Evolutionary conservation across 306 rosid genomes (phyloP), one percentile per base, ranked within the genome.

Genomic region (Malus sylvestris): DNA sequence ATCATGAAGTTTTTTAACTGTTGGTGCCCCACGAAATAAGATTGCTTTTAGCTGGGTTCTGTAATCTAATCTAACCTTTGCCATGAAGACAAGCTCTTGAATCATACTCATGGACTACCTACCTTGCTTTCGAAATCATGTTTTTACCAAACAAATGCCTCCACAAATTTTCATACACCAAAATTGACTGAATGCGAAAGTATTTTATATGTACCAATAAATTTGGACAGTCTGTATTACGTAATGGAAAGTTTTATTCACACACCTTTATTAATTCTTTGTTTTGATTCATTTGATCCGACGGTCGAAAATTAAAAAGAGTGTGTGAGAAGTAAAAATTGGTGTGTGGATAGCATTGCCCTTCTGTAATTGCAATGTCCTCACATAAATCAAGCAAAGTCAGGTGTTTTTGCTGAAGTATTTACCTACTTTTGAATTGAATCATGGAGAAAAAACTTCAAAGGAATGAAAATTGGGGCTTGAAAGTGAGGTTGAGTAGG

Each of bases 381-480:
- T 7, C 11, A 59, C 64, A 2, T 23, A 59, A 4, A 23, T 59
- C 15, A 59, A 59, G 16, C 64, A 59, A 59, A 23, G 32, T 59
- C 30, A 22, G 64, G 7, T 10, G 25, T 67, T 18, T 10, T 11
- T 10, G 71, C 18, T 20, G 30, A 29, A 8, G 45, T 45, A 74
- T 67, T 64, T 63, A 22, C 70, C 51, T 27, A 65, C 35, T 2
- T 27, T 27, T 13, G 55, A 22, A 22, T 20, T 57, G 62, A 51
- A 75, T 75, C 15, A 75, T 75, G 78, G 10, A 32, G 38, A 13
- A 68, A 65, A 75, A 63, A 75, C 72, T 52, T 66, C 10, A 29
- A 75, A 60, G 69, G 55, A 29, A 52, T 20, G 20, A 45, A 45
- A 30, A 44, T 74, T 59, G 64, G 32, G 65, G 79, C 38, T 33